Base-by-base conservation (phyloP, 768 basidiomycete species). In the Clitopilus hobsonii region DNA sequence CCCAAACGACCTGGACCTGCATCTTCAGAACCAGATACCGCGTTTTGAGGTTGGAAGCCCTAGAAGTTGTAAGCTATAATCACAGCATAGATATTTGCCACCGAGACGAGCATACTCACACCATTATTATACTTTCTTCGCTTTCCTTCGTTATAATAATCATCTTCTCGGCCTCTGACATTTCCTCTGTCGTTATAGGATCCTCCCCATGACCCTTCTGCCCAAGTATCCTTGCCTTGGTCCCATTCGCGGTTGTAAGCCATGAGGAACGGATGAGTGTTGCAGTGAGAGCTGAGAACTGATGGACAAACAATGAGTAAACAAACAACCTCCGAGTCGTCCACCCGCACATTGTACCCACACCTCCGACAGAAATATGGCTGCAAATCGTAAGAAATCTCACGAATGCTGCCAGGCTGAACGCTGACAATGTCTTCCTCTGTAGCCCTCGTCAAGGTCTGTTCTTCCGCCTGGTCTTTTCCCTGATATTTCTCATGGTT, bases 161-260 rank as follows among this genome's bases (percentile, higher is more conserved):
- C 86, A 24, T 90, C 87, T 56, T 90, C 90, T 69, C 87, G 75
- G 14, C 75, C 73, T 54, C 84, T 79, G 16, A 73, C 67, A 58
- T 76, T 77, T 47, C 65, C 70, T 55, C 71, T 70, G 30, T 69
- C 60, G 53, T 73, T 73, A 20, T 61, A 57, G 20, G 68, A 60
- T 54, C 69, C 67, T 76, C 80, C 81, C 49, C 73, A 64, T 27
- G 67, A 61, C 61, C 68, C 62, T 47, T 85, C 80, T 56, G 70
- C 63, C 82, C 83, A 85, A 48, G 68, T 26, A 47, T 84, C 80
- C 70, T 91, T 91, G 51, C 89, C 90, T 69, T 79, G 80, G 73
- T 91, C 89, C 91, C 91, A 92, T 76, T 92, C 89, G 60, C 91
- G 84, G 71, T 88, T 88, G 71, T 86, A 82, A 50, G 86, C 78